Conservation (phyloP, 2,329 filamentous ascomycete genomes). For the Dothideomycetes sp. region DNA sequence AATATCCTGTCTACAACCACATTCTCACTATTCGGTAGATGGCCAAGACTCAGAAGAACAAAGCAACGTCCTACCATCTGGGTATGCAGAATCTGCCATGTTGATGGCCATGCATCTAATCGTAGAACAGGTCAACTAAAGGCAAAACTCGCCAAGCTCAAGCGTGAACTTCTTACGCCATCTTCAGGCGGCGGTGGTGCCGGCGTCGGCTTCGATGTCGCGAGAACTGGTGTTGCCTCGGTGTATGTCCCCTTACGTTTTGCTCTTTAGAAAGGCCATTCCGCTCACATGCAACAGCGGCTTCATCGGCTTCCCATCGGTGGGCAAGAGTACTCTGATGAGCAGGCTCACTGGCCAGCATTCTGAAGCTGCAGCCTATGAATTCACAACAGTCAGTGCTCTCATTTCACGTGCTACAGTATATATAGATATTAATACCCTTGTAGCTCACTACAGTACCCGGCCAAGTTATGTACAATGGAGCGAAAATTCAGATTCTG, state of each 20-base stretch:
- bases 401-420: not conserved
- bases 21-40: conserved; percentile 46
- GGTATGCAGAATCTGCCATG: conserved; percentile 33
- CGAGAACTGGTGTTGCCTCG: conserved; percentile 91
- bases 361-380: conserved; percentile 93
- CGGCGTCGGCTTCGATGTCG: conserved; percentile 90
- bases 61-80: conserved; percentile 85
- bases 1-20: conserved; percentile 10
- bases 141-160: conserved; percentile 95
- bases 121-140: conserved; percentile 78
- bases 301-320: conserved; percentile 96
- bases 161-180: conserved; percentile 87
- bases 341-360: conserved; percentile 89
- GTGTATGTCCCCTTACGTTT: conserved; percentile 46
- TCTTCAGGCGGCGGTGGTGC: conserved; percentile 69
- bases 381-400: conserved; percentile 67
- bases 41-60: conserved; percentile 96
- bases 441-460: conserved; percentile 74
- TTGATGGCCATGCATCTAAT: too few relatives aligned
- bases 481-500: conserved; percentile 90
- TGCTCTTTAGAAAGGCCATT: too few relatives aligned
- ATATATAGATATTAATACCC: conserved; percentile 9
- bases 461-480: conserved; percentile 92
- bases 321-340: conserved; percentile 98
- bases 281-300: conserved; percentile 34